A percentile compares a stretch with the other conserved stretches of the same genome.
These are phyloP conservation scores for Cladorrhinum sp. DNA, from an alignment of 2,329 filamentous ascomycete species.

Conservation along the genomic window DNA sequence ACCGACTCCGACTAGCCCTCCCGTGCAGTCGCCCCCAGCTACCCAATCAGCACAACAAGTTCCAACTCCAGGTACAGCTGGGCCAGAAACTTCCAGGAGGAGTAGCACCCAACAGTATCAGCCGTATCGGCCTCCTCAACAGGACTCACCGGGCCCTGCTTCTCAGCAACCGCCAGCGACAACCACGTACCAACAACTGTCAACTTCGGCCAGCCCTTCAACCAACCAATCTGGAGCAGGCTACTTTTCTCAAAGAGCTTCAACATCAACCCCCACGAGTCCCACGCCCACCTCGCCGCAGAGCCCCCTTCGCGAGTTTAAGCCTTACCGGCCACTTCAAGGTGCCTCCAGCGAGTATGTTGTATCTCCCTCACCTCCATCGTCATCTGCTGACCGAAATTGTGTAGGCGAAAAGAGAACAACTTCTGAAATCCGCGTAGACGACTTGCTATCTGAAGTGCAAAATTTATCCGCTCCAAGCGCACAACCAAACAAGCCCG, in stretches of 20 bases:
- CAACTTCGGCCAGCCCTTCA: neutral
- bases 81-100: neutral
- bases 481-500: no score
- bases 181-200: neutral
- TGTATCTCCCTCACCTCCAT: neutral
- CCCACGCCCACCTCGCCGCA: neutral
- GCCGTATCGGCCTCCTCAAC: neutral
- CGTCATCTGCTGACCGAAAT: neutral
- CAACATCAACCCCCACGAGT: neutral
- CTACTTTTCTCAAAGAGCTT: neutral
- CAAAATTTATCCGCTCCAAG: neutral
- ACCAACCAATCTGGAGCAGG: neutral
- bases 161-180: neutral
- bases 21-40: neutral
- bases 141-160: neutral
- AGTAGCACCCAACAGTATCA: neutral
- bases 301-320: neutral
- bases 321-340: neutral
- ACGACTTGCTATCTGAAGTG: neutral
- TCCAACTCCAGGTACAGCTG: neutral
- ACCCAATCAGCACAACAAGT: neutral
- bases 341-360: neutral
- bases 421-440: neutral
- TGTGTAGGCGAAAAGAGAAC: neutral
- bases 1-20: neutral